Conservation (phyloP, 2,329 filamentous ascomycete genomes). For the Fusarium pseudocircinatum region DNA sequence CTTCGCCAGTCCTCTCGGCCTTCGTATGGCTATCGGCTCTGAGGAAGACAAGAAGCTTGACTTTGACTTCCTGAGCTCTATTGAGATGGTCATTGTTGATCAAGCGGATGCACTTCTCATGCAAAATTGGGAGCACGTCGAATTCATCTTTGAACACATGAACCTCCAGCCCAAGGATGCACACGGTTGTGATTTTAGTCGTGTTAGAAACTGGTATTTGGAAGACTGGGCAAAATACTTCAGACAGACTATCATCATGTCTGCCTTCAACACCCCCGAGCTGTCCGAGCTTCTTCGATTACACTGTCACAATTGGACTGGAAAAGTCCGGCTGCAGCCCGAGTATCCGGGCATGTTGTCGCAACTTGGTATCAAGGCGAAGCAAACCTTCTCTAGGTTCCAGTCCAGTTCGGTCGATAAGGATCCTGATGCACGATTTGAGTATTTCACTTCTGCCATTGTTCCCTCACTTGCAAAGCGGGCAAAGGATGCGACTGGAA, state of each 20-base stretch:
- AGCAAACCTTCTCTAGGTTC: conserved; percentile 92
- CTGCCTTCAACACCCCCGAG: conserved; percentile 88
- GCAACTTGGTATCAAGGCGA: conserved; percentile 74
- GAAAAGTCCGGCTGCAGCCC: conserved; percentile 78
- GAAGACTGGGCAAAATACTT: conserved; percentile 83
- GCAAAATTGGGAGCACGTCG: conserved; percentile 98
- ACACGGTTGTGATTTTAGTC: conserved; percentile 92
- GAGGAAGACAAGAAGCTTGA: conserved; percentile 74
- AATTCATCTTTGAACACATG: conserved; percentile 89
- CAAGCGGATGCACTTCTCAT: conserved; percentile 93
- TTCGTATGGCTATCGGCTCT: conserved; percentile 89
- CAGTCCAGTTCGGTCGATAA: conserved; percentile 73
- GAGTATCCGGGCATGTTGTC: conserved; percentile 78
- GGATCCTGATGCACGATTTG: conserved; percentile 90
- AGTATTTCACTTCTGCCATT: conserved; percentile 86
- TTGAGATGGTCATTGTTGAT: conserved; percentile 90
- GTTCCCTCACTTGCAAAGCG: conserved; percentile 79
- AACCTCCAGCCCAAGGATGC: conserved; percentile 90
- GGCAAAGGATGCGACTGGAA: conserved; percentile 71
- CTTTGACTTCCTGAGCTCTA: conserved; percentile 90
- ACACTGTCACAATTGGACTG: conserved; percentile 82
- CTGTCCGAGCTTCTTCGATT: conserved; percentile 81
- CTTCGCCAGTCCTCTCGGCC: conserved; percentile 86
- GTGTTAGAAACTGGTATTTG: conserved; percentile 92
- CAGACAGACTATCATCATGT: conserved; percentile 85